A percentile compares a stretch with the other conserved stretches of the same genome.
Conservation (phyloP, 2,329 filamentous ascomycete genomes). For the Ophiocordyceps camponoti-leonardi region DNA sequence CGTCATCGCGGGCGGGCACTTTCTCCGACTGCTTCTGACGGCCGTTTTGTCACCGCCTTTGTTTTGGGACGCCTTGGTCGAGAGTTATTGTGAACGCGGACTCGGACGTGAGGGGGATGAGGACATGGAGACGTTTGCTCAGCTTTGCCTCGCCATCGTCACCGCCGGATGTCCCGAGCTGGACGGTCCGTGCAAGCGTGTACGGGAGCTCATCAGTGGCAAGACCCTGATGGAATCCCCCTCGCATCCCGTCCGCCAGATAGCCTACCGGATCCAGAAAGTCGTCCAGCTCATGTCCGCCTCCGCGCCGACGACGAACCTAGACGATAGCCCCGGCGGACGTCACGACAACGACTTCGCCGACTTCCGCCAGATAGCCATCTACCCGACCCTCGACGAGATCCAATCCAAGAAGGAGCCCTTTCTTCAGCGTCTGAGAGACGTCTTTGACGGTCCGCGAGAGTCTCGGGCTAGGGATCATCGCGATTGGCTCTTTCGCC, state of each 20-base stretch:
- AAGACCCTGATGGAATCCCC: constrained; percentile 9
- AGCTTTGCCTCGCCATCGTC: constrained; percentile 5
- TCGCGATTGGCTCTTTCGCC: constrained; percentile 54
- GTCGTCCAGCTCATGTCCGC: constrained; percentile 14
- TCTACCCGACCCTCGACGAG: constrained; percentile 51
- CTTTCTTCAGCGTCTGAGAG: constrained; percentile 36
- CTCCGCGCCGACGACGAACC: background rate
- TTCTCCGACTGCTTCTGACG: constrained; percentile 2
- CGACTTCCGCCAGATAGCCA: constrained; percentile 41
- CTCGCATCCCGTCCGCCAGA: constrained; percentile 7
- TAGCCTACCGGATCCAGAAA: constrained; percentile 21
- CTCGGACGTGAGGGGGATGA: background rate
- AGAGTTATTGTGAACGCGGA: background rate
- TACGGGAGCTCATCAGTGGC: constrained; percentile 10
- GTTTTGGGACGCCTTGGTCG: constrained; percentile 3
- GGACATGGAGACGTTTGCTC: constrained; percentile 3
- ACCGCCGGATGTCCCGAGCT: constrained; percentile 1
- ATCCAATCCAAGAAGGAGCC: constrained; percentile 32
- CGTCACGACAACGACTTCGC: constrained; percentile 57
- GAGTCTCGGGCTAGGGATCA: constrained; percentile 27
- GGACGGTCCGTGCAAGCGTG: background rate
- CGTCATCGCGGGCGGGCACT: constrained; percentile 2
- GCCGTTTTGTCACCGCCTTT: constrained; percentile 4
- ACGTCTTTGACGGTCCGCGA: constrained; percentile 22
- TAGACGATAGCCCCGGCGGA: constrained; percentile 32